Evolutionary conservation across 306 rosid genomes (phyloP).

Genomic region (Macrotyloma uniflorum): DNA sequence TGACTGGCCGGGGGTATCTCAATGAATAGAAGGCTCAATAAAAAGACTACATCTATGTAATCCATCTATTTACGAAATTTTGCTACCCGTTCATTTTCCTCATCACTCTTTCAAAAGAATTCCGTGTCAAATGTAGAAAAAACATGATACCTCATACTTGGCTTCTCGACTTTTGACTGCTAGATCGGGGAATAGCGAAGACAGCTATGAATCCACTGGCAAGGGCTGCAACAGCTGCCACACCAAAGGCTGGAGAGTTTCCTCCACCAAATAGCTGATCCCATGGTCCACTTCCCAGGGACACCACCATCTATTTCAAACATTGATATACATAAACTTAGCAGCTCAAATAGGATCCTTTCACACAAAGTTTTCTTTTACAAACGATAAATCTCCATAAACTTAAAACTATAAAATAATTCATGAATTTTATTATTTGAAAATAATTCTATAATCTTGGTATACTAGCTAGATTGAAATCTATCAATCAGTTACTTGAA

Average conservation of each 20-base stretch:
- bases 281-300: slow-evolving; percentile 98
- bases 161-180: slow-evolving; percentile 67
- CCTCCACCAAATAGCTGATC: slow-evolving; percentile 99
- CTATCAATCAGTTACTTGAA: slow-evolving; percentile 19
- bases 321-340: slow-evolving; percentile 34
- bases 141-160: slow-evolving; percentile 69
- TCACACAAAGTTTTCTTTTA: slow-evolving; percentile 1
- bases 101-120: slow-evolving; percentile 37
- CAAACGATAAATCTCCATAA: slow-evolving; percentile 16
- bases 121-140: slow-evolving; percentile 41
- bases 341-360: slow-evolving; percentile 19
- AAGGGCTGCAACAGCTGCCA: slow-evolving; percentile 87
- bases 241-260: slow-evolving; percentile 90
- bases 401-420: background rate
- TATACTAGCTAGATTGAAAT: background rate
- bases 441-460: slow-evolving; percentile 18
- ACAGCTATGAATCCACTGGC: slow-evolving; percentile 82
- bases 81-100: slow-evolving; percentile 43
- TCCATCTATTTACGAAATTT: slow-evolving; percentile 55
- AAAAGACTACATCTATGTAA: slow-evolving; percentile 28
- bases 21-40: slow-evolving; percentile 39
- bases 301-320: slow-evolving; percentile 81
- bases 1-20: background rate
- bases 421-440: background rate
- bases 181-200: slow-evolving; percentile 78